Conservation (phyloP, 371 early-diverging fungal genomes). For the Quaeritorhiza haematococci region DNA sequence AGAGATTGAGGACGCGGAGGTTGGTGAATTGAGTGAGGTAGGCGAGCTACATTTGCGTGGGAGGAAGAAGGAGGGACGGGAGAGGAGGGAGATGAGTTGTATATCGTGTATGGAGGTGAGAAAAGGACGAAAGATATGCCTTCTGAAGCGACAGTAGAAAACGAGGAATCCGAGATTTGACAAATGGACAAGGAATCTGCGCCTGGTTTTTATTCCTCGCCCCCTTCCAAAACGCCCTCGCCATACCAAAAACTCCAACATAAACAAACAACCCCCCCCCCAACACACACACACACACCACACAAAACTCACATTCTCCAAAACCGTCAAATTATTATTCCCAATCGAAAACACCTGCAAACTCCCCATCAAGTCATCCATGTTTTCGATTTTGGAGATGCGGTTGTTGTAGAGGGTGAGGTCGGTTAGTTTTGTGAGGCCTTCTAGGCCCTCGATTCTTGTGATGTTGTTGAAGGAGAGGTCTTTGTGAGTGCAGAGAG, state of each 20-base stretch:
- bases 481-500: too few relatives aligned
- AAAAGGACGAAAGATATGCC: not conserved
- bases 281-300: too few relatives aligned
- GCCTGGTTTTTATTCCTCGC: too few relatives aligned
- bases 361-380: constrained; percentile 44
- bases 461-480: constrained; percentile 51
- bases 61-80: too few relatives aligned
- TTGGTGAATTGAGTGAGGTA: constrained; percentile 42
- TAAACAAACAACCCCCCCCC: too few relatives aligned
- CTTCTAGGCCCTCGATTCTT: constrained; percentile 37
- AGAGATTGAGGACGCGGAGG: constrained; percentile 42
- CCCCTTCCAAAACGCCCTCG: too few relatives aligned
- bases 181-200: too few relatives aligned
- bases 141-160: not conserved
- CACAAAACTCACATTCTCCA: constrained; percentile 23
- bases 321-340: constrained; percentile 37
- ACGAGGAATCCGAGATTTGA: too few relatives aligned
- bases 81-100: too few relatives aligned
- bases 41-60: not conserved
- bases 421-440: constrained; percentile 35
- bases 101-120: not conserved
- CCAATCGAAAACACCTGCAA: constrained; percentile 50
- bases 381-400: constrained; percentile 37
- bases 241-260: too few relatives aligned
- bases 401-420: constrained; percentile 43